A percentile compares a stretch with the other conserved stretches of the same genome.
Evolutionary conservation across 768 basidiomycete species (phyloP).

Genomic region (Glaciozyma antarctica): DNA sequence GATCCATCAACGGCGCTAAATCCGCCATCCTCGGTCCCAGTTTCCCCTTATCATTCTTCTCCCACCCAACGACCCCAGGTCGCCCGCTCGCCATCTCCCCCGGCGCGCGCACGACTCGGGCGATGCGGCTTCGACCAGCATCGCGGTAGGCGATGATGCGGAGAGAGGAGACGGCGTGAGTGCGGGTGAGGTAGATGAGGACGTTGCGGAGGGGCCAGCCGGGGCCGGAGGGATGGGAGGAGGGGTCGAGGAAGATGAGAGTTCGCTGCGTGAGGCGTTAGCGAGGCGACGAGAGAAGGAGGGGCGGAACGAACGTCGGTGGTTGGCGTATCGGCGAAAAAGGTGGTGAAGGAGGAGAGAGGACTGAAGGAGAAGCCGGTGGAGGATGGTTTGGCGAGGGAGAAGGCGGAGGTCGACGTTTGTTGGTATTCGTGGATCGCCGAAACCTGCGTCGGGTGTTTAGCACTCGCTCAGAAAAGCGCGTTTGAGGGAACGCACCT

Average conservation of each 20-base stretch:
- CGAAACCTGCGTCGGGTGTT: background rate
- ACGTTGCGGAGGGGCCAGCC: conserved; percentile 93
- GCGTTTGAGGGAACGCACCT: background rate
- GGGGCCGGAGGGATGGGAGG: conserved; percentile 59
- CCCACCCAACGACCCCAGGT: conserved; percentile 86
- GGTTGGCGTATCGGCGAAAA: conserved; percentile 18
- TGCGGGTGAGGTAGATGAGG: conserved; percentile 46
- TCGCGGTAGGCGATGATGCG: conserved; percentile 73
- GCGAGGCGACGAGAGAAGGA: background rate
- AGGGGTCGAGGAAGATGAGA: conserved; percentile 74
- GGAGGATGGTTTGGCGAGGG: background rate
- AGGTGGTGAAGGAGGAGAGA: conserved; percentile 10
- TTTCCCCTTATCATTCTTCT: conserved; percentile 80
- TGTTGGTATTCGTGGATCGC: background rate
- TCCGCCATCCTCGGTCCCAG: conserved; percentile 79
- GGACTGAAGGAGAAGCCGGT: background rate
- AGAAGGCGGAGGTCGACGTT: background rate
- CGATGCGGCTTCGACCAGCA: background rate
- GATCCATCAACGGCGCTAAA: conserved; percentile 94
- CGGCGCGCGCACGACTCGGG: background rate
- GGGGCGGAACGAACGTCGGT: conserved; percentile 1
- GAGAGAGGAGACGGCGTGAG: conserved; percentile 47
- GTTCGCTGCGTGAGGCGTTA: conserved; percentile 40
- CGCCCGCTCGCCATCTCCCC: background rate
- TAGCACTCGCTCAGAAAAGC: background rate